Percentiles rank a stretch among this genome's conserved stretches.
Conservation (phyloP, 768 basidiomycete species). For the Pholiota conissans region DNA sequence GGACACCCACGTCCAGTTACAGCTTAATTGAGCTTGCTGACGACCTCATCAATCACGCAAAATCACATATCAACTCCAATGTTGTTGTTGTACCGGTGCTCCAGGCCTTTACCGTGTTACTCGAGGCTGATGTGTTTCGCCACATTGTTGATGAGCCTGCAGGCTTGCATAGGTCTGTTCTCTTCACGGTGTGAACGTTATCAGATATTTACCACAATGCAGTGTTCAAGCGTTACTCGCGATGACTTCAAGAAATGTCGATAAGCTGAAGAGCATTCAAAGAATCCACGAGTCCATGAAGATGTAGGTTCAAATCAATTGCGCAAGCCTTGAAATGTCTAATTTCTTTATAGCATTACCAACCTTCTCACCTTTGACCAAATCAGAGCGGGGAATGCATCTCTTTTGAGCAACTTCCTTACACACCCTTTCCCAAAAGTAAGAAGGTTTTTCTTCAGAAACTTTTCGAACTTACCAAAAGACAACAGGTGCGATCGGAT, state of each 20-base stretch:
- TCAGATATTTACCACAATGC: constrained; percentile 7
- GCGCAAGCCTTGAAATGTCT: constrained; percentile 5
- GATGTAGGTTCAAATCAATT: constrained; percentile 47
- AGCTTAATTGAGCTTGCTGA: constrained; percentile 49
- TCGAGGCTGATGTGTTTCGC: constrained; percentile 66
- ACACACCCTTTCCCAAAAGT: constrained; percentile 82
- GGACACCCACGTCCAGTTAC: constrained; percentile 34
- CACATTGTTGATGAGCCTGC: constrained; percentile 42
- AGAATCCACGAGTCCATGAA: constrained; percentile 82
- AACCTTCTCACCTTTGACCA: constrained; percentile 57
- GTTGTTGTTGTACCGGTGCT: constrained; percentile 79
- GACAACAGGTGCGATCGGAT: constrained; percentile 66
- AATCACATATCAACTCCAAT: constrained; percentile 60
- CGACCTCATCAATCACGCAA: constrained; percentile 59
- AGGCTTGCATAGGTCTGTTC: constrained; percentile 54
- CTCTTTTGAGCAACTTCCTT: constrained; percentile 60
- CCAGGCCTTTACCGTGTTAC: constrained; percentile 70
- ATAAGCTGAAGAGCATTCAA: constrained; percentile 78
- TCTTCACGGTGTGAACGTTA: constrained; percentile 32
- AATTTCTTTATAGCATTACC: constrained; percentile 50
- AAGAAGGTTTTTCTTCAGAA: constrained; percentile 19
- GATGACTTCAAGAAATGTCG: constrained; percentile 61
- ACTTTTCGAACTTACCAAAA: background rate
- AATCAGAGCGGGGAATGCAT: constrained; percentile 44
- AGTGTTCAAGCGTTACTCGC: constrained; percentile 58